A percentile compares a stretch with the other conserved stretches of the same genome.
These are phyloP conservation scores for Fagus crenata DNA, from an alignment of 306 rosid species.

Conservation along the genomic window DNA sequence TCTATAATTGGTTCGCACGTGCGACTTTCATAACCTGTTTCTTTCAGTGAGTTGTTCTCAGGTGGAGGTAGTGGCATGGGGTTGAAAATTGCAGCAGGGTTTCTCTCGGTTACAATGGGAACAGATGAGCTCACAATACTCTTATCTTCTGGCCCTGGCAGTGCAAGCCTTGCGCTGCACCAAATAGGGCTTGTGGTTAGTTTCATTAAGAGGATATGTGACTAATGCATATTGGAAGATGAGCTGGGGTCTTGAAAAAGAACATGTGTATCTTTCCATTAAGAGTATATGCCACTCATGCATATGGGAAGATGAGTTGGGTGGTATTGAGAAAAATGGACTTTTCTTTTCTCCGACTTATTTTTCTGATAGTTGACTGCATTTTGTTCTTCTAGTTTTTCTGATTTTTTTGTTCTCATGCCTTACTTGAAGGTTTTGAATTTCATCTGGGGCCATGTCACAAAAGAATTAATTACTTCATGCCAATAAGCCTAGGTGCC, in stretches of 20 bases:
- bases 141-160: slow-evolving; percentile 87
- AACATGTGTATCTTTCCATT: not conserved
- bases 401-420: not conserved
- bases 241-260: not conserved
- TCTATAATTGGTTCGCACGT: slow-evolving; percentile 85
- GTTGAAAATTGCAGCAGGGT: slow-evolving; percentile 40
- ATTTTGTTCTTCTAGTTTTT: not conserved
- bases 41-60: slow-evolving; percentile 36
- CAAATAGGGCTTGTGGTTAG: slow-evolving; percentile 35
- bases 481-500: not conserved
- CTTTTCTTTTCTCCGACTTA: not conserved
- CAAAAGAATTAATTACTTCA: not conserved
- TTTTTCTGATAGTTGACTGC: not conserved
- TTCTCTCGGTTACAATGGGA: slow-evolving; percentile 39
- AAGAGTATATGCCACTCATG: not conserved
- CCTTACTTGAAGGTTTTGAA: not conserved
- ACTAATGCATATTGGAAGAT: not conserved
- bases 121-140: slow-evolving; percentile 47
- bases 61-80: slow-evolving; percentile 50
- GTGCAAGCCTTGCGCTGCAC: slow-evolving; percentile 86
- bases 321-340: not conserved
- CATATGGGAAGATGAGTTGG: slow-evolving; percentile 1
- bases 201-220: slow-evolving; percentile 8
- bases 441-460: not conserved
- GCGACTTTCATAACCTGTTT: slow-evolving; percentile 30